These are phyloP conservation scores for Metarhizium album DNA, from an alignment of 2,329 filamentous ascomycete genomes.

Conservation along the genomic window DNA sequence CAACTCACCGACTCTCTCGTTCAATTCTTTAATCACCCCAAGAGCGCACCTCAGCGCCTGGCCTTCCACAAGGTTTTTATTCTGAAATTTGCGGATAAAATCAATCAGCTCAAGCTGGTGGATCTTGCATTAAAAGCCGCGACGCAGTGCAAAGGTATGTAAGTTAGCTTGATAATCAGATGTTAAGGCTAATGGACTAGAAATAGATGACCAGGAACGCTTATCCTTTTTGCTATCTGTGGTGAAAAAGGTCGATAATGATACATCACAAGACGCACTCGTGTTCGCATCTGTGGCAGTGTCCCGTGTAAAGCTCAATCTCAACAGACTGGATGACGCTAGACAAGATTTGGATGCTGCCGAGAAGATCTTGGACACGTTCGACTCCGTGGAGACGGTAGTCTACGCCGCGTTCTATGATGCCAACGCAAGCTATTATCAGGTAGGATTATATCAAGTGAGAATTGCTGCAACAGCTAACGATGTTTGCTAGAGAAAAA, in stretches of 20 bases:
- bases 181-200: conserved; percentile 4
- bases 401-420: conserved; percentile 96
- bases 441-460: conserved; percentile 32
- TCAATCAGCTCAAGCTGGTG: conserved; percentile 97
- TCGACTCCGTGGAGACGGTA: conserved; percentile 90
- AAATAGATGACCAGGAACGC: conserved; percentile 71
- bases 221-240: conserved; percentile 76
- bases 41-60: conserved; percentile 76
- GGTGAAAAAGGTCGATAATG: conserved; percentile 80
- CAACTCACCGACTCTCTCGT: conserved; percentile 86
- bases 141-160: conserved; percentile 65
- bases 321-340: conserved; percentile 71
- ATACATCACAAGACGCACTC: conserved; percentile 87
- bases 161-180: conserved; percentile 6
- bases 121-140: conserved; percentile 80
- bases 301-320: conserved; percentile 72
- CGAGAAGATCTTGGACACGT: conserved; percentile 78
- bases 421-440: conserved; percentile 90
- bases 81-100: conserved; percentile 92
- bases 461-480: not conserved
- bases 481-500: conserved; percentile 42
- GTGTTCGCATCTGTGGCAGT: conserved; percentile 90
- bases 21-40: conserved; percentile 74
- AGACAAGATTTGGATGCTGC: conserved; percentile 79
- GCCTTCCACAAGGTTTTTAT: conserved; percentile 91